Base-by-base conservation (phyloP, 768 basidiomycete genomes). In the Tylopilus sp. region DNA sequence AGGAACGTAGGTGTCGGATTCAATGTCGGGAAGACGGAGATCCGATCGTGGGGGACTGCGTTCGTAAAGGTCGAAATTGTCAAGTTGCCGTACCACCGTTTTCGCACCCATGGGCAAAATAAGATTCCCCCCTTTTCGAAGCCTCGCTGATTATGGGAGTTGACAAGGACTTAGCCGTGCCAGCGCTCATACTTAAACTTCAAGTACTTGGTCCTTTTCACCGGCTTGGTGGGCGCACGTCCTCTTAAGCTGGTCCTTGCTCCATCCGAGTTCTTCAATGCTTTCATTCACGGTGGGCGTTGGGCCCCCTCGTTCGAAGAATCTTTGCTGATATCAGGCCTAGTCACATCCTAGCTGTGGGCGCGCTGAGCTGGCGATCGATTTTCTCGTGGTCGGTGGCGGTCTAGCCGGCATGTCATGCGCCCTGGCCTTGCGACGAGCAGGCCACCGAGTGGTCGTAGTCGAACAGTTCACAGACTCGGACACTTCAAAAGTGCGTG, bases 391-490 rank as follows among this genome's bases (percentile, higher is more conserved):
- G 34, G 70, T 81, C 25, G 80, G 81, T 45, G 80, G 75, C 38
- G 78, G 79, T 16, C 73, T 86, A 14, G 74, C 78, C 34, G 85
- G 85, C 11, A 69, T 84, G 44, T 77, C 84, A 4, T 70, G 77
- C 31, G 84, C 84, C 5, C 78, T 76, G 58, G 72, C 79, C 16
- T 72, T 87, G 37, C 74, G 74, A 41, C 76, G 75, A 58, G 78
- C 78, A 7, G 85, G 85, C 7, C 85, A 87, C 67, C 68, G 72
- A 29, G 84, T 85, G n/a, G 69, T 76, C 3, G 75, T 87, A 3
- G 64, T 86, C 21, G 85, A 86, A 62, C 70, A 74, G 53, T 68
- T 65, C 17, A 71, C 74, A 50, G 76, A 75, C 16, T 71, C 71
- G n/a, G 64, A 72, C n/a, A 49, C 51, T 30, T 65, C 63, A 31